Evolutionary conservation across 1,139 yeast genomes (phyloP), one percentile per base, ranked within the genome.

Genomic region (Protomyces gravidus): DNA sequence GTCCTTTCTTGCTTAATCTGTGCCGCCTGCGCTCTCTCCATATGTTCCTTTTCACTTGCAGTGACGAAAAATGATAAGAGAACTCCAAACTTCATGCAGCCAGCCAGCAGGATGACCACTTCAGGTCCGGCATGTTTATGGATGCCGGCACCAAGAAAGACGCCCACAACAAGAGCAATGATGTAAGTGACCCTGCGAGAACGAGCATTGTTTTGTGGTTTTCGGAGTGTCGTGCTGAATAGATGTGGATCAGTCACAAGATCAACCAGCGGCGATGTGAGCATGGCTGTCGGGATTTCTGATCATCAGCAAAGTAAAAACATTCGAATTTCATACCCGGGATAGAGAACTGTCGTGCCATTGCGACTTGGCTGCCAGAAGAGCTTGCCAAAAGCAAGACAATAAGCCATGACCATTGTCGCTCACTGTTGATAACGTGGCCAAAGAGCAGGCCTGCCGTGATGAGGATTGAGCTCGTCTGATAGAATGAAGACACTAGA

Each of bases 301-400:
- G 30, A 42, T 23, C 49, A 30, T 52, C 17, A 36, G 40, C 9
- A 21, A 21, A 17, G 11, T 13, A 5, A 30, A 15, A 13, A 13
- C 2, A 7, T 30, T 3, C 2, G 21, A 45, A 39, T 11, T 30
- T 45, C 17, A 28, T 32, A 21, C 46, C 57, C 3, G 32, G 45
- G 39, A 52, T 52, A n/a, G 40, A 27, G 45, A 52, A 52, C 15
- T 52, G 57, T 21, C 42, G 45, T 3, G 57, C 57, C 57, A 52
- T 52, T 30, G 50, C 50, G 17, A 52, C 57, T 26, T 52, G 57
- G 2, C 50, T 25, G 13, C 57, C 57, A 26, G 57, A 47, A 19
- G 50, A 45, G 23, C 50, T 45, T n/a, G 57, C 57, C 15, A 52
- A 32, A 21, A 52, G 21, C 13, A 52, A 45, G n/a, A 52, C 30